phyloP scores from a whole-genome alignment of 1,284 basidiomycete species.

The Coniferiporia weirii region DNA sequence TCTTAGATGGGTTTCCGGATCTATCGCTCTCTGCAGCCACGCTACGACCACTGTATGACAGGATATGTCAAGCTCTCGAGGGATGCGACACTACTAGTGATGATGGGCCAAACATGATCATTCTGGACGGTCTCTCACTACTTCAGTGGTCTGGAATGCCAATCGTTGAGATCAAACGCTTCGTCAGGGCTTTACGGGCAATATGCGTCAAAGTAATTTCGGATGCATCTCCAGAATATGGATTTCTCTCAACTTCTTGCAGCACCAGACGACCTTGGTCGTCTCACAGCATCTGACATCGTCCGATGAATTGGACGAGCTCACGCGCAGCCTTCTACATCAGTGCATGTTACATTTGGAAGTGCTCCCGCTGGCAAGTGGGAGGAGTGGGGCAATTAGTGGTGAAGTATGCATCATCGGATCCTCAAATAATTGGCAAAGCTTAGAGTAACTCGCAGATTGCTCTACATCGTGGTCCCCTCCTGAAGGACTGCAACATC shows the following conservation, averaged over 20 bases:
- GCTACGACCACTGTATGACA: slow-evolving; percentile 25
- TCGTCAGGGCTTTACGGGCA: slow-evolving; percentile 52
- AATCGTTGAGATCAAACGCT: slow-evolving; percentile 42
- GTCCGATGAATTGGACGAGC: slow-evolving; percentile 49
- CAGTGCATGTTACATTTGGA: slow-evolving; percentile 63
- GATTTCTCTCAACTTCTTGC: neutral
- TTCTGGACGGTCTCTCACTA: slow-evolving; percentile 61
- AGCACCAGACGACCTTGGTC: slow-evolving; percentile 49
- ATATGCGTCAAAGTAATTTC: slow-evolving; percentile 48
- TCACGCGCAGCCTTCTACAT: slow-evolving; percentile 52
- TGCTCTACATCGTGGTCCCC: slow-evolving; percentile 53
- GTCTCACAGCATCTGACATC: slow-evolving; percentile 57
- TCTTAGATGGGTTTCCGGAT: slow-evolving; percentile 41
- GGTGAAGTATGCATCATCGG: slow-evolving; percentile 53
- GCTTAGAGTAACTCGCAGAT: slow-evolving; percentile 36
- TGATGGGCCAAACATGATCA: slow-evolving; percentile 27
- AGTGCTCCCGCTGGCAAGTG: slow-evolving; percentile 61
- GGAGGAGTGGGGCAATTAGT: slow-evolving; percentile 66
- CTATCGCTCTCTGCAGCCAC: slow-evolving; percentile 21
- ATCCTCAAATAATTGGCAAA: slow-evolving; percentile 19
- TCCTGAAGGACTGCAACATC: slow-evolving; percentile 29
- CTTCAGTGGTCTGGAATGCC: slow-evolving; percentile 65
- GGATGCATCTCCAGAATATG: neutral
- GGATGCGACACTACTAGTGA: neutral
- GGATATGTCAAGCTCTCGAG: neutral